Conservation (phyloP, 2,329 filamentous ascomycete genomes). For the Epichloe sp. region DNA sequence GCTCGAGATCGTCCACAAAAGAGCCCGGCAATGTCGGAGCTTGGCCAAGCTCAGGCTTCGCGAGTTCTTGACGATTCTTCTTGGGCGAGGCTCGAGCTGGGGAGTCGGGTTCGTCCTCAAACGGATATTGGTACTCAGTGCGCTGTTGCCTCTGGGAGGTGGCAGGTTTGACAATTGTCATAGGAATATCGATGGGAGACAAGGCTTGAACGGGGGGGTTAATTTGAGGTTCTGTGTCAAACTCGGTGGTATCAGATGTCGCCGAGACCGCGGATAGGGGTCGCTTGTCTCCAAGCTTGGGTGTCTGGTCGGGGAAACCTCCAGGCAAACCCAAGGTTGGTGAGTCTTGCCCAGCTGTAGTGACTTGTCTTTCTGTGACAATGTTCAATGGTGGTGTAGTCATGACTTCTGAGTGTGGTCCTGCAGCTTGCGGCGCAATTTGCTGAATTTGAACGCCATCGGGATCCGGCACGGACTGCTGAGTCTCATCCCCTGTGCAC, state of each 20-base stretch:
- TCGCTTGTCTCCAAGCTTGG: conserved; percentile 30
- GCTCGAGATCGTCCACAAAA: neutral
- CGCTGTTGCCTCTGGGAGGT: conserved; percentile 19
- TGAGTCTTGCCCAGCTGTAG: conserved; percentile 34
- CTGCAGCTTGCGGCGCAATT: neutral
- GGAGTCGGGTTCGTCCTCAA: conserved; percentile 28
- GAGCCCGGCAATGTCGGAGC: neutral
- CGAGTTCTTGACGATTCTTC: neutral
- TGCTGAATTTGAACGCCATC: neutral
- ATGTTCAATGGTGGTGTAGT: conserved; percentile 3
- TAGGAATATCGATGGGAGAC: conserved; percentile 12
- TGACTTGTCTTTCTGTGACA: neutral
- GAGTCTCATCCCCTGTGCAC: neutral
- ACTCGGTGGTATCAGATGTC: conserved; percentile 51
- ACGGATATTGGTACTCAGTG: conserved; percentile 37
- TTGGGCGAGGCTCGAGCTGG: neutral
- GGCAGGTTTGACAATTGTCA: conserved; percentile 16
- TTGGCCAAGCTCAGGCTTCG: neutral
- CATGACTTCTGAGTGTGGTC: neutral
- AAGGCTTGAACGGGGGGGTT: conserved; percentile 31
- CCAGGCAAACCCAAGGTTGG: conserved; percentile 56
- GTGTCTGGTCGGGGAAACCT: conserved; percentile 36
- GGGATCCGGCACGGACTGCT: neutral
- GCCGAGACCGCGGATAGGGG: conserved; percentile 47
- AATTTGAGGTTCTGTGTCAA: conserved; percentile 59